A percentile compares a stretch with the other conserved stretches of the same genome.
Evolutionary conservation across 768 basidiomycete genomes (phyloP).

Genomic region (Amanita exitialis): DNA sequence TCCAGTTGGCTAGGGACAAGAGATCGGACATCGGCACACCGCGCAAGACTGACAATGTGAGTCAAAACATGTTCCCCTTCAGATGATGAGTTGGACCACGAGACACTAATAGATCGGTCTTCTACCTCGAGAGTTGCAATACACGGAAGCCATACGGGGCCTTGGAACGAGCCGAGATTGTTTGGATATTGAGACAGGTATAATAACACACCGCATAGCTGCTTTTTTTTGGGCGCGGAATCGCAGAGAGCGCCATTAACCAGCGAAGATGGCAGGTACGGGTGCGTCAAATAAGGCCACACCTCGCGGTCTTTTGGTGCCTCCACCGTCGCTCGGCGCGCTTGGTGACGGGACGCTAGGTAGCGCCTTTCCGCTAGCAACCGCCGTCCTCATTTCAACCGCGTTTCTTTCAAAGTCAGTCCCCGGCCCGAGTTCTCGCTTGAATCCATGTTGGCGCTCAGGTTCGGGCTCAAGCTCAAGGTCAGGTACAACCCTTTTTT

Average conservation of each 20-base stretch:
- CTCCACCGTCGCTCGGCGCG: background rate
- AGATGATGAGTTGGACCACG: conserved; percentile 8
- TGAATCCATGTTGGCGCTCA: conserved; percentile 7
- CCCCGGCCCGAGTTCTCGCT: background rate
- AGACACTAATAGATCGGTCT: conserved; percentile 18
- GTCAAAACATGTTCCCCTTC: conserved; percentile 21
- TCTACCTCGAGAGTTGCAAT: conserved; percentile 21
- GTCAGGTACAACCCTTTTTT: conserved; percentile 12
- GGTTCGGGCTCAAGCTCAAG: background rate
- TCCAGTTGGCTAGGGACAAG: conserved; percentile 31
- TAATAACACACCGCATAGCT: conserved; percentile 9
- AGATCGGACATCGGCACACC: conserved; percentile 59
- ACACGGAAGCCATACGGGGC: conserved; percentile 43
- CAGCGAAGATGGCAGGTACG: conserved; percentile 1
- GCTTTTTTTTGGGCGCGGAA: conserved; percentile 3
- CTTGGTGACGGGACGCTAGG: background rate
- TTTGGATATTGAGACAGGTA: conserved; percentile 7
- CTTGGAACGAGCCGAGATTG: conserved; percentile 10
- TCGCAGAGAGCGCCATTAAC: conserved; percentile 6
- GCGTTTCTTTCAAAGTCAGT: background rate
- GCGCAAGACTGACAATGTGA: conserved; percentile 36
- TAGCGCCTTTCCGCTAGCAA: background rate
- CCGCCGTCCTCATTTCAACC: background rate
- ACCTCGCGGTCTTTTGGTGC: background rate
- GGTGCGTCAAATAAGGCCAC: conserved; percentile 4